Evolutionary conservation across 2,329 filamentous ascomycete genomes (phyloP).

Genomic region (Pseudogymnoascus sp.): DNA sequence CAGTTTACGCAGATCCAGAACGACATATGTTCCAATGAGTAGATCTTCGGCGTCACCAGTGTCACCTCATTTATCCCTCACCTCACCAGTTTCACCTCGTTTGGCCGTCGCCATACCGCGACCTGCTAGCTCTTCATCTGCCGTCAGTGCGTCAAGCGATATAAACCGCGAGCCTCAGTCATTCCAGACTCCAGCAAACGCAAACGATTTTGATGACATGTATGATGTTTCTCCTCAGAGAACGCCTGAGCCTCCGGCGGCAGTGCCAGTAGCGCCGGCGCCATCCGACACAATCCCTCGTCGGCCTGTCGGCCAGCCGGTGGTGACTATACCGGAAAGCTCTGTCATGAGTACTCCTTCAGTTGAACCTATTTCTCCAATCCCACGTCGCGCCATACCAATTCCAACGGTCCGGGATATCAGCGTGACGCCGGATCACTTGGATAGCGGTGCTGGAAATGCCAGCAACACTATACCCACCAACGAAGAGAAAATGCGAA

Average conservation of each 20-base stretch:
- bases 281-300: conserved; percentile 2
- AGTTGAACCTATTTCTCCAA: not conserved
- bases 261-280: not conserved
- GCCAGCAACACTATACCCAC: not conserved
- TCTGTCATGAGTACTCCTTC: not conserved
- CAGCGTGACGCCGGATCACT: not conserved
- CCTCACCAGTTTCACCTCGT: not conserved
- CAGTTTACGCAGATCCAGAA: not conserved
- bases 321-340: not conserved
- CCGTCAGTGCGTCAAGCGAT: conserved; percentile 1
- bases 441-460: not conserved
- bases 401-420: conserved; percentile 1
- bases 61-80: not conserved
- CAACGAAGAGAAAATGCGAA: not conserved
- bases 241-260: conserved; percentile 20
- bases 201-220: conserved; percentile 23
- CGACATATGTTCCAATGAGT: not conserved
- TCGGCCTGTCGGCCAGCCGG: not conserved
- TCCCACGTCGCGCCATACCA: not conserved
- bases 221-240: conserved; percentile 28
- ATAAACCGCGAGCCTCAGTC: not conserved
- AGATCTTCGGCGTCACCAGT: not conserved
- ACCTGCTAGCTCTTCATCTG: not conserved
- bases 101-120: not conserved
- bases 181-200: not conserved